Base-by-base conservation (phyloP, 441 rosid genomes). In the Isatis lusitanica region DNA sequence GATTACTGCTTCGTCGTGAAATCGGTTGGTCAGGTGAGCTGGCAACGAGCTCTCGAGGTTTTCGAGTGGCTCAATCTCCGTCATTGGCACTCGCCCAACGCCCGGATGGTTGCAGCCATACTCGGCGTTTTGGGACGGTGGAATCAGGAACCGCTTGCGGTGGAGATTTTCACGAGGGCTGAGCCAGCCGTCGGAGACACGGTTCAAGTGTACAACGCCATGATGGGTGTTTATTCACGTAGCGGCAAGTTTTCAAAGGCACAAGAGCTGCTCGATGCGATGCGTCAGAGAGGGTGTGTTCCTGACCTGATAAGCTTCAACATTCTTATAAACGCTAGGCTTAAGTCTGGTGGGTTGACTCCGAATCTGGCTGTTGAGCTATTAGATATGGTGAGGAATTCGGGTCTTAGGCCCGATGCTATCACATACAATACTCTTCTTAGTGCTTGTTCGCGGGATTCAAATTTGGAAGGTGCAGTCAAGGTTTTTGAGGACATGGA, bases 271-370 rank as follows among this genome's bases (percentile, higher is more conserved):
- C 88, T 94, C 57, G 87, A 85, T 62, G 74, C 85, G 76, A 90
- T 94, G 96, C 91, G 87, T 9, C 70, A 88, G 43, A 83, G 87
- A 80, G 93, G 93, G 2, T 94, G 96, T 53, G 87, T 83, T 77
- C 98, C 98, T 0, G 97, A 94, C 80, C 89, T 94, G 4, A 93
- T 94, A 65, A 92, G 95, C 83, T 94, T 94, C 85, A 94, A 94
- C 74, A 94, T 95, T 70, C 80, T 92, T 82, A 87, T 94, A 66
- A 92, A 94, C 72, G 95, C 97, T 62, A 87, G 97, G 36, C 79
- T 92, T 73, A 94, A 85, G 81, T 80, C 84, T 1, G 84, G 81
- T 70, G 80, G 85, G 7, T 74, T 92, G 84, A 79, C 71, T 57
- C 90, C 93, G 1, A 83, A 83, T 83, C 67, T 92, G 59, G 90